Base-by-base conservation (phyloP, 2,329 filamentous ascomycete genomes). In the Talaromyces amestolkiae region DNA sequence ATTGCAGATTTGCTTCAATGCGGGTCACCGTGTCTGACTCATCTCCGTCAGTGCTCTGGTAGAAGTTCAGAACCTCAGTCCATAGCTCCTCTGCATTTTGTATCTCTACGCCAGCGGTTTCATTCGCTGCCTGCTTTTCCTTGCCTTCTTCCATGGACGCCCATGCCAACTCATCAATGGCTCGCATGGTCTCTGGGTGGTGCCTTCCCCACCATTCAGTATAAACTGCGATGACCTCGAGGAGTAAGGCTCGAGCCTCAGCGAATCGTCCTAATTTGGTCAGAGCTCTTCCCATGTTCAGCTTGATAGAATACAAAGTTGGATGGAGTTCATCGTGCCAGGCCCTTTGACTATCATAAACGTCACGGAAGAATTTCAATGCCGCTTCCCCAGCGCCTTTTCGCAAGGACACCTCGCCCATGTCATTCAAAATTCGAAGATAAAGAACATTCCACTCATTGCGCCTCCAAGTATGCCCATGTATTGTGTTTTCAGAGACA, bases 281-380 rank as follows among this genome's bases (percentile, higher is more conserved):
- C 27, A 58, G 33, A 58, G 53, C 33, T 58, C 53, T 58, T 22
- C 53, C 53, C 53, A 58, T 58, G 53, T 58, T 58, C 53, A 58
- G 33, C 17, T 58, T 58, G 31, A 58, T 31, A 15, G 53, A 58
- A 35, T 35, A 33, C 53, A 33, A 15, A 37, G n/a, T 35, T 15
- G 53, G 53, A 33, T 39, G 33, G 13, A 19, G 33, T 58, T 58
- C 53, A 22, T 33, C 22, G 31, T 58, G 31, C 53, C 53, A 58
- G 33, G 37, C 17, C 31, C 43, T 47, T 4, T 22, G 43, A 22
- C 43, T 22, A 24, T 47, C 10, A 47, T 47, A 47, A 22, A 47
- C 43, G 19, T 47, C n/a, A 13, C 22, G 43, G 43, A 47, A 47
- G 19, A 24, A 13, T 47, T 22, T 22, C 19, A 47, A 47, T 13